Percentiles rank a stretch among this genome's conserved stretches.
These are phyloP conservation scores for Bidens hawaiensis DNA, from an alignment of 140 eudicot species.

Conservation along the genomic window DNA sequence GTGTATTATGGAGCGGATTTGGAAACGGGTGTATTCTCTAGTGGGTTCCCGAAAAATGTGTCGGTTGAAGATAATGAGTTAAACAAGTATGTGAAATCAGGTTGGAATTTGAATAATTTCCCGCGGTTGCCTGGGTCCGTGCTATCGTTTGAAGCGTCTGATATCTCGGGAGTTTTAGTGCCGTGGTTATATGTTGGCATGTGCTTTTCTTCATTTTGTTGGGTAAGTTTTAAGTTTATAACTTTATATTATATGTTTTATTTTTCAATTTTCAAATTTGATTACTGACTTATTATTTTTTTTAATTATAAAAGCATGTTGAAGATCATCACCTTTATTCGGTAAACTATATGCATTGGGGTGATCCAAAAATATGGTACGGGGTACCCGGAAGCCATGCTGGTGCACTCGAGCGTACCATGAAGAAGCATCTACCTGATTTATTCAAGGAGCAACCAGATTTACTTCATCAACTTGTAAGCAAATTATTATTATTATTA, in stretches of 20 bases:
- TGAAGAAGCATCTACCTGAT: conserved; percentile 82
- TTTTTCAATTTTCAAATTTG: neutral
- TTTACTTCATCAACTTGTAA: conserved; percentile 70
- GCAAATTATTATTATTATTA: no score
- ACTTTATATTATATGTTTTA: neutral
- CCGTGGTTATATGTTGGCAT: conserved; percentile 90
- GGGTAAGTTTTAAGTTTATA: conserved; percentile 39
- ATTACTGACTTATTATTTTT: neutral
- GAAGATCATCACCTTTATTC: conserved; percentile 93
- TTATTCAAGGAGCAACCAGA: conserved; percentile 72
- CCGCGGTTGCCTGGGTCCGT: conserved; percentile 70
- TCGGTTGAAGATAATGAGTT: conserved; percentile 14
- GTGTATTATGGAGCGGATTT: conserved; percentile 85
- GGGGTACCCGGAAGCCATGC: conserved; percentile 81
- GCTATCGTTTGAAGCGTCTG: conserved; percentile 55
- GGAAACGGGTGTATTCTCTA: conserved; percentile 64
- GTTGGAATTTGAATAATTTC: conserved; percentile 73
- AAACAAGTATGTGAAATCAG: conserved; percentile 46
- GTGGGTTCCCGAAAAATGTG: conserved; percentile 56
- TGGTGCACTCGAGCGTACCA: conserved; percentile 54
- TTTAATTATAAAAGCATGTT: conserved; percentile 53
- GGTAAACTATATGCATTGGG: conserved; percentile 72
- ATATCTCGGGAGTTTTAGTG: conserved; percentile 74
- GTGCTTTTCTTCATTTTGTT: conserved; percentile 90
- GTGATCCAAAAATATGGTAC: conserved; percentile 82